These are phyloP conservation scores for Pascua sp. DNA, from an alignment of 1,284 basidiomycete genomes.

Conservation along the genomic window DNA sequence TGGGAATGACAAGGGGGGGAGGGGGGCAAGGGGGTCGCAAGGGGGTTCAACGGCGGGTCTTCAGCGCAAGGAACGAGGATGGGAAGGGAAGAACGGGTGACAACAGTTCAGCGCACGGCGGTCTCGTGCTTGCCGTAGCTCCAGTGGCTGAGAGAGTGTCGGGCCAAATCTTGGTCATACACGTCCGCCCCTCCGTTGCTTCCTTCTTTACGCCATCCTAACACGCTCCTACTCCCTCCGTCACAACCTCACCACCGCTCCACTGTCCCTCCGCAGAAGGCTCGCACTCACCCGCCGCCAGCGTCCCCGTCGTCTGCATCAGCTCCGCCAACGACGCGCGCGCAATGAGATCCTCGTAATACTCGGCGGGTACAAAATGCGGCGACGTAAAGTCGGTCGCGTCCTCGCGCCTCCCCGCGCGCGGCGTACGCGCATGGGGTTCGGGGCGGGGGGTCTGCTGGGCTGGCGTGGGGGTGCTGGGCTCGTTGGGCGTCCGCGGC, in stretches of 20 bases:
- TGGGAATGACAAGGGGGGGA: too few relatives aligned
- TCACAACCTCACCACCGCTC: not conserved
- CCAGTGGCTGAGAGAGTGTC: too few relatives aligned
- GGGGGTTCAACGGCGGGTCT: not conserved
- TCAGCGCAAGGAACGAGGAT: not conserved
- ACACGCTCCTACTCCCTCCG: not conserved
- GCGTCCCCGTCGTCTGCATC: constrained; percentile 31
- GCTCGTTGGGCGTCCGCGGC: constrained; percentile 1
- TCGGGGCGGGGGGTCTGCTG: not conserved
- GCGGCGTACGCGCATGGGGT: not conserved
- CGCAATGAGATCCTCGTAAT: constrained; percentile 43
- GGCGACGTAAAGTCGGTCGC: constrained; percentile 9
- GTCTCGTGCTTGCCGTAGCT: too few relatives aligned
- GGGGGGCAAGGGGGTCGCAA: not conserved
- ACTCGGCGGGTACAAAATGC: constrained; percentile 36
- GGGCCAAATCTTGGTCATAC: too few relatives aligned
- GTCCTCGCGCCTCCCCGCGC: constrained; percentile 1
- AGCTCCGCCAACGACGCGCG: constrained; percentile 34
- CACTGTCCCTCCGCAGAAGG: not conserved
- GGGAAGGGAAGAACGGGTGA: too few relatives aligned
- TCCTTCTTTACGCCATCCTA: not conserved
- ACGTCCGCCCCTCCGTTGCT: not conserved
- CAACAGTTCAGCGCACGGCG: too few relatives aligned
- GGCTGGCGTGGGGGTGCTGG: not conserved
- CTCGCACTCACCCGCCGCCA: constrained; percentile 33